Evolutionary conservation across 768 basidiomycete genomes (phyloP).

Genomic region (Ramaria rubella): DNA sequence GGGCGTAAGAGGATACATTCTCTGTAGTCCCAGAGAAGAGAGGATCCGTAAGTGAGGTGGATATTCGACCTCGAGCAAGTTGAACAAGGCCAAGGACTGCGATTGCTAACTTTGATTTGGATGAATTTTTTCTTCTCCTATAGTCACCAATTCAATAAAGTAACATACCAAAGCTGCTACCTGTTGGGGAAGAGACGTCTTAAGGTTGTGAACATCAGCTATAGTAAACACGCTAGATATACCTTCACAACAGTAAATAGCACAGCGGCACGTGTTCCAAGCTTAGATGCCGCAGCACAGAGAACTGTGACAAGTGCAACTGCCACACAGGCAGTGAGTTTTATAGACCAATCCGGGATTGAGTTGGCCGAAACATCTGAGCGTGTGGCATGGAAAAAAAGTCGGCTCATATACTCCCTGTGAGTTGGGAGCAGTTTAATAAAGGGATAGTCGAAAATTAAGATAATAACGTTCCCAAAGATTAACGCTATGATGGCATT

Average conservation of each 20-base stretch:
- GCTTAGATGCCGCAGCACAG: constrained; percentile 68
- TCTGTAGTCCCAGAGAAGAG: constrained; percentile 67
- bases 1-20: constrained; percentile 79
- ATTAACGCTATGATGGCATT: constrained; percentile 86
- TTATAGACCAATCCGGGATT: constrained; percentile 88
- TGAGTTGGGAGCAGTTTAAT: not conserved
- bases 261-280: constrained; percentile 77
- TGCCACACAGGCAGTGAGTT: constrained; percentile 72
- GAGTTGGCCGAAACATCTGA: constrained; percentile 66
- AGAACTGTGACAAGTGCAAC: constrained; percentile 67
- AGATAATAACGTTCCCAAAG: constrained; percentile 40
- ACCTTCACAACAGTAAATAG: constrained; percentile 89
- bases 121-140: too few species aligned
- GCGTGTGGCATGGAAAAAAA: constrained; percentile 73
- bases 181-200: too few species aligned
- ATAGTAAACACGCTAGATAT: constrained; percentile 13
- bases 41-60: constrained; percentile 58
- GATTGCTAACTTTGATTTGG: constrained; percentile 38
- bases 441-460: constrained; percentile 3
- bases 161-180: constrained; percentile 56
- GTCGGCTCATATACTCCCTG: constrained; percentile 82
- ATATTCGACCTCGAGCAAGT: constrained; percentile 61
- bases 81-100: constrained; percentile 75
- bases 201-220: too few species aligned
- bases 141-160: not conserved